These are phyloP conservation scores for Meira miltonrushii DNA, from an alignment of 1,284 basidiomycete species.

Conservation along the genomic window DNA sequence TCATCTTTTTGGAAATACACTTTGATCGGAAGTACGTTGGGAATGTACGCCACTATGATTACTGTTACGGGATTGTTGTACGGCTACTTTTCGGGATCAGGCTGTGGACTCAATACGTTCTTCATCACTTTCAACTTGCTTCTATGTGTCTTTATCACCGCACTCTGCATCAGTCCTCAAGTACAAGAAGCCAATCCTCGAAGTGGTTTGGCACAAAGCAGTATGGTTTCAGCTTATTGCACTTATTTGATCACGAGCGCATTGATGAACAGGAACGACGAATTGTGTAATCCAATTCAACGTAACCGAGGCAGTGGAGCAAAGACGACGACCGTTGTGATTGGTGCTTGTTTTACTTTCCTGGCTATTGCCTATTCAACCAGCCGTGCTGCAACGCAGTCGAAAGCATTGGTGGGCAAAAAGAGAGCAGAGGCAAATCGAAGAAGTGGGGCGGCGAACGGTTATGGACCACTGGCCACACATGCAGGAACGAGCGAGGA, in stretches of 20 bases:
- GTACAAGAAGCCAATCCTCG: slow-evolving; percentile 91
- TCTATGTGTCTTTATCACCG: slow-evolving; percentile 72
- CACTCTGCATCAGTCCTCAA: slow-evolving; percentile 74
- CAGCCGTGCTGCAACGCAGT: slow-evolving; percentile 89
- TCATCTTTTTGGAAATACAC: slow-evolving; percentile 95
- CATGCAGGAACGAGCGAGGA: slow-evolving; percentile 17
- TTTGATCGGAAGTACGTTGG: slow-evolving; percentile 84
- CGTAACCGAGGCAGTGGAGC: slow-evolving; percentile 62
- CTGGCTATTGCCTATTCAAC: slow-evolving; percentile 97
- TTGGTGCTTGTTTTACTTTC: slow-evolving; percentile 95
- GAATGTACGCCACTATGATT: slow-evolving; percentile 77
- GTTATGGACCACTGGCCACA: slow-evolving; percentile 42
- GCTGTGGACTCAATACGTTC: slow-evolving; percentile 84
- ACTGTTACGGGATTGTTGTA: slow-evolving; percentile 81
- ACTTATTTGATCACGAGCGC: slow-evolving; percentile 93
- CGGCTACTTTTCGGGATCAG: slow-evolving; percentile 80
- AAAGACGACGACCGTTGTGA: slow-evolving; percentile 77
- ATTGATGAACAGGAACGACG: slow-evolving; percentile 81
- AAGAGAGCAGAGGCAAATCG: slow-evolving; percentile 57
- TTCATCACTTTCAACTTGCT: slow-evolving; percentile 92
- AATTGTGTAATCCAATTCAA: slow-evolving; percentile 79
- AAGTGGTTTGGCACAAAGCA: slow-evolving; percentile 88
- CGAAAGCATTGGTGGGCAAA: slow-evolving; percentile 76
- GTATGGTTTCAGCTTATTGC: slow-evolving; percentile 94
- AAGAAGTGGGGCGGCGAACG: slow-evolving; percentile 52